Evolutionary conservation across 1,139 yeast genomes (phyloP).

Genomic region (Lodderomyces oxycetoniae): DNA sequence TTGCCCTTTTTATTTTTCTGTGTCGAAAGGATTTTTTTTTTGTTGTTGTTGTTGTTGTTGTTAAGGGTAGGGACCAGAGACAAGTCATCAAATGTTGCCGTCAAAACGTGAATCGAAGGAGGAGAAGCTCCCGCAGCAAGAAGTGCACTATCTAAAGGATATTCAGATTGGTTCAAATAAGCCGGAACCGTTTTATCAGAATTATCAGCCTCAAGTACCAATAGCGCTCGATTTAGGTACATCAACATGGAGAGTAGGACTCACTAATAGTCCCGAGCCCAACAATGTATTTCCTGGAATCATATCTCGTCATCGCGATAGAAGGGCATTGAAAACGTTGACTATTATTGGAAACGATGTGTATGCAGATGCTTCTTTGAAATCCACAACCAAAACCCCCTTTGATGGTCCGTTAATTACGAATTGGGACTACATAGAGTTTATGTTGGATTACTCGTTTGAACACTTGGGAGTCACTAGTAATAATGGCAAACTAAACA

Average conservation of each 20-base stretch:
- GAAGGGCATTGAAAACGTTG: conserved; percentile 59
- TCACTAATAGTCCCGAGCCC: conserved; percentile 51
- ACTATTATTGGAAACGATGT: conserved; percentile 83
- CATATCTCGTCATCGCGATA: conserved; percentile 71
- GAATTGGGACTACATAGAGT: conserved; percentile 90
- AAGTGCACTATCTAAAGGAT: conserved; percentile 49
- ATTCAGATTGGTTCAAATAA: conserved; percentile 16
- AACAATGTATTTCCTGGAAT: conserved; percentile 64
- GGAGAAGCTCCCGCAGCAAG: conserved; percentile 43
- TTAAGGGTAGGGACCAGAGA: no score
- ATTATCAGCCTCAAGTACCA: conserved; percentile 57
- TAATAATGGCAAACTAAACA: conserved; percentile 50
- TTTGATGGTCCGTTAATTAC: conserved; percentile 83
- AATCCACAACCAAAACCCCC: conserved; percentile 69
- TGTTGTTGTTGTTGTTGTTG: no score
- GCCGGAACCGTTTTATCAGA: conserved; percentile 49
- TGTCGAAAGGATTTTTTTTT: no score
- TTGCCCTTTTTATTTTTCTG: no score
- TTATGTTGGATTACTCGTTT: conserved; percentile 76
- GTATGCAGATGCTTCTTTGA: conserved; percentile 62
- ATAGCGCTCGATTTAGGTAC: conserved; percentile 84
- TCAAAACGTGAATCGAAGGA: conserved; percentile 20
- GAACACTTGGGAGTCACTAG: conserved; percentile 69
- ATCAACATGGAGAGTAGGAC: conserved; percentile 66
- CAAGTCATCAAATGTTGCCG: conserved; percentile 16